phyloP scores from a whole-genome alignment of 169 alveolate genomes.

The Plasmodium fragile region DNA sequence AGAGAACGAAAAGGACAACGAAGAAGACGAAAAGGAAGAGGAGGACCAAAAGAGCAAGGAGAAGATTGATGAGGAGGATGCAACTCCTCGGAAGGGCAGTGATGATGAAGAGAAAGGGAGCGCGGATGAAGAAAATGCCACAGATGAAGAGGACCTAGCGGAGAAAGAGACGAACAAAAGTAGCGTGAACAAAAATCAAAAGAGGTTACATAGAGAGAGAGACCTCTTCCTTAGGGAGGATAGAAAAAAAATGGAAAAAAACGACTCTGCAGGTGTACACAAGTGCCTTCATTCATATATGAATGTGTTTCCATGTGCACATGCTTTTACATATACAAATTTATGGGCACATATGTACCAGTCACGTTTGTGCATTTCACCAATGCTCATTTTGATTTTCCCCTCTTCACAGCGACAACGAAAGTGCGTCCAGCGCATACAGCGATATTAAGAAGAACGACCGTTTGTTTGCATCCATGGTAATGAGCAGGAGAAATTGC shows the following conservation, averaged over 20 bases:
- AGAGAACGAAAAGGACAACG: constrained; percentile 10
- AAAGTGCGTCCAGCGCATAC: constrained; percentile 43
- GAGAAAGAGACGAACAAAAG: constrained; percentile 16
- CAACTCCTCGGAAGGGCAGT: constrained; percentile 2
- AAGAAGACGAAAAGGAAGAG: background rate
- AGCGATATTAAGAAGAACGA: constrained; percentile 65
- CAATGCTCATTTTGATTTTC: background rate
- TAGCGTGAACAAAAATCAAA: constrained; percentile 37
- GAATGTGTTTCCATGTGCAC: background rate
- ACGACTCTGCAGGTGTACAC: background rate
- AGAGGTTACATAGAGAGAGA: constrained; percentile 35
- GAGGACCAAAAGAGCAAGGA: constrained; percentile 14
- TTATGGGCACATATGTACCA: background rate
- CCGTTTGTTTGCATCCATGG: constrained; percentile 66
- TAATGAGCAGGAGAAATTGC: background rate
- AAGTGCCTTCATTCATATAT: background rate
- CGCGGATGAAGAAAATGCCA: background rate
- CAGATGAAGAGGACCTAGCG: constrained; percentile 4
- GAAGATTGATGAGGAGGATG: constrained; percentile 10
- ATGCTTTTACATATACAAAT: background rate
- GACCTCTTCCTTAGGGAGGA: background rate
- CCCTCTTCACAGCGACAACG: constrained; percentile 39
- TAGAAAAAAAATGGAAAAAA: background rate
- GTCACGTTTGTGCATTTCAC: background rate
- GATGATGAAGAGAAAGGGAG: constrained; percentile 9